Conservation (phyloP, 768 basidiomycete species). For the Daedalea quercina region DNA sequence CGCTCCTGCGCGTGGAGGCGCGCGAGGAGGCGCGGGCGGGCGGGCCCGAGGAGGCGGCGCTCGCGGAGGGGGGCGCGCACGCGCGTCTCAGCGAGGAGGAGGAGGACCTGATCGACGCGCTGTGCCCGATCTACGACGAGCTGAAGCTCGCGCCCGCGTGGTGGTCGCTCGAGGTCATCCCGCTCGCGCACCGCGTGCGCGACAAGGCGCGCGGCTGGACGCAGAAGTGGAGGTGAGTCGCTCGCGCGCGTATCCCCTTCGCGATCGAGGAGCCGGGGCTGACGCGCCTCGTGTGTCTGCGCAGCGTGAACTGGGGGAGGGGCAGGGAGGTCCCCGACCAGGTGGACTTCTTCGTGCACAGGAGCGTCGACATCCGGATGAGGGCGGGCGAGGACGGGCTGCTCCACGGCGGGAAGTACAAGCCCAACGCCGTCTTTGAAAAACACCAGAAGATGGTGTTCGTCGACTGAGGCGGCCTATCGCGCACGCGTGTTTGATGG, state of each 20-base stretch:
- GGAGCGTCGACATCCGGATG: conserved; percentile 21
- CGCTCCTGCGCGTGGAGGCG: too few species aligned
- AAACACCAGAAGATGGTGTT: conserved; percentile 7
- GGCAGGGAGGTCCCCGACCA: conserved; percentile 17
- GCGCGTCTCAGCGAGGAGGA: conserved; percentile 38
- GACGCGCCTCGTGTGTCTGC: not conserved
- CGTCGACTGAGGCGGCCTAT: conserved; percentile 12
- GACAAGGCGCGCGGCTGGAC: conserved; percentile 12
- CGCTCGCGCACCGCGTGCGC: conserved; percentile 21
- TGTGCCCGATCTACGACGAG: conserved; percentile 50
- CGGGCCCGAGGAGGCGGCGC: conserved; percentile 1
- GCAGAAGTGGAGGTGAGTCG: conserved; percentile 6
- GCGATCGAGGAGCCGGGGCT: not conserved
- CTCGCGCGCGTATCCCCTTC: conserved; percentile 1
- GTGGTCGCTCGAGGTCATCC: conserved; percentile 60
- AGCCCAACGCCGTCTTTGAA: conserved; percentile 16
- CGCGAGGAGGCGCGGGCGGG: not conserved
- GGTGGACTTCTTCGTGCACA: conserved; percentile 19
- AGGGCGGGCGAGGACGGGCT: conserved; percentile 8
- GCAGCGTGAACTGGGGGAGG: conserved; percentile 18
- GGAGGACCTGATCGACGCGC: conserved; percentile 55
- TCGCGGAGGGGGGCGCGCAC: conserved; percentile 4
- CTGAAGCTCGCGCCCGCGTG: conserved; percentile 39
- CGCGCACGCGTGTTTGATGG: too few species aligned
- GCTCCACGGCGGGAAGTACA: conserved; percentile 24